Conservation (phyloP, 768 basidiomycete genomes). For the Russula abietina region DNA sequence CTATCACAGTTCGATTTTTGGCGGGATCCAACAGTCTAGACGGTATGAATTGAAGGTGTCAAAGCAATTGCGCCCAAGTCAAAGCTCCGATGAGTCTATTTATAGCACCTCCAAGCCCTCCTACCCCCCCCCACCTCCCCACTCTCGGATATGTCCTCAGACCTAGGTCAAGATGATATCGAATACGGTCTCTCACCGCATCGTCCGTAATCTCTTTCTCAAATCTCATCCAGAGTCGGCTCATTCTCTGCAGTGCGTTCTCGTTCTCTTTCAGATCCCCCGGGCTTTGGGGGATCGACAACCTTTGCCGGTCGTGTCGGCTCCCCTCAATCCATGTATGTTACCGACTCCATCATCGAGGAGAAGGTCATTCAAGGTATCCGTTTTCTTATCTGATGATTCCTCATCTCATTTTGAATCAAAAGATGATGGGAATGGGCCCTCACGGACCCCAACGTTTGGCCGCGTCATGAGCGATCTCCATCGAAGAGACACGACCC, state of each 20-base stretch:
- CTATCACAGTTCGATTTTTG: too few species aligned
- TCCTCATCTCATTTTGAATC: background rate
- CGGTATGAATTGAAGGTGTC: too few species aligned
- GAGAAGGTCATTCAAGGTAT: slow-evolving; percentile 4
- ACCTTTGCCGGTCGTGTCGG: background rate
- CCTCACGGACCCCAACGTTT: background rate
- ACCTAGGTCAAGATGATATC: background rate
- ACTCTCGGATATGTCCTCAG: slow-evolving; percentile 7
- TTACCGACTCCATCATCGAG: background rate
- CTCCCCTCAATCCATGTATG: background rate
- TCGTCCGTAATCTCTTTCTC: background rate
- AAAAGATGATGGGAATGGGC: background rate
- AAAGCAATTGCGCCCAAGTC: too few species aligned
- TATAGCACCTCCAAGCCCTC: too few species aligned
- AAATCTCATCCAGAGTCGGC: background rate
- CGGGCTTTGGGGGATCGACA: background rate
- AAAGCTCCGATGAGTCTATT: too few species aligned
- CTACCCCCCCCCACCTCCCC: too few species aligned
- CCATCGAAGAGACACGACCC: background rate
- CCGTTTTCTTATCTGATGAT: background rate
- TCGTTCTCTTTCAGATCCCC: background rate
- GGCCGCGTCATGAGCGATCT: background rate
- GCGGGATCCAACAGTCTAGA: too few species aligned
- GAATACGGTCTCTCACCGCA: slow-evolving; percentile 4
- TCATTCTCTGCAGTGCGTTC: background rate